These are phyloP conservation scores for Globisporangium paroecandrum DNA, from an alignment of 352 stramenopile genomes.

Conservation along the genomic window DNA sequence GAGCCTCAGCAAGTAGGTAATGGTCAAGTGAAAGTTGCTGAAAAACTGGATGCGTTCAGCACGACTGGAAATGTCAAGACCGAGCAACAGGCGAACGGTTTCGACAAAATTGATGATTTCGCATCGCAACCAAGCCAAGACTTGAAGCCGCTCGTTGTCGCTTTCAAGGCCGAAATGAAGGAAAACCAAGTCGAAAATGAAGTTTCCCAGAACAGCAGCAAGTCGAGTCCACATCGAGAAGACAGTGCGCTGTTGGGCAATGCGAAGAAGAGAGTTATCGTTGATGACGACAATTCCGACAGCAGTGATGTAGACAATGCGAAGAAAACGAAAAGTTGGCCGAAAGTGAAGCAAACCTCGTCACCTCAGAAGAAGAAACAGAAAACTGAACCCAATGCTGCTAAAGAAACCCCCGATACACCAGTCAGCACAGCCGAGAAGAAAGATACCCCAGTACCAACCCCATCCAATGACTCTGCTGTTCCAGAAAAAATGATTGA, in stretches of 20 bases:
- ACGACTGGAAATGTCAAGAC: slow-evolving; percentile 10
- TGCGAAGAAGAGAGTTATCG: slow-evolving; percentile 57
- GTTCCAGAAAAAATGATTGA: slow-evolving; percentile 5
- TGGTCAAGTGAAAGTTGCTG: slow-evolving; percentile 1
- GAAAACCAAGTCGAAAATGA: slow-evolving; percentile 27
- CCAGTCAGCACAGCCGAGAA: background rate
- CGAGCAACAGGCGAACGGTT: slow-evolving; percentile 2
- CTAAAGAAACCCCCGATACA: background rate
- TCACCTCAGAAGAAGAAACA: slow-evolving; percentile 20
- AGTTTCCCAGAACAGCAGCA: background rate
- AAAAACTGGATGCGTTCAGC: background rate
- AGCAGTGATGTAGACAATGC: slow-evolving; percentile 33
- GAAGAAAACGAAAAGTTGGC: slow-evolving; percentile 7
- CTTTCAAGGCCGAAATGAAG: slow-evolving; percentile 5
- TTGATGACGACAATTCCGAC: slow-evolving; percentile 59
- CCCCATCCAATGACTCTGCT: background rate
- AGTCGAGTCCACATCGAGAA: slow-evolving; percentile 11
- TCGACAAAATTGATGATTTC: background rate
- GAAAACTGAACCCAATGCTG: background rate
- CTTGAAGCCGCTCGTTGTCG: background rate
- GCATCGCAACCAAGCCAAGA: background rate
- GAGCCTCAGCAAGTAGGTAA: slow-evolving; percentile 5
- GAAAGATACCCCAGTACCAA: background rate
- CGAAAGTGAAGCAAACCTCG: slow-evolving; percentile 8
- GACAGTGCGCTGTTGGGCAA: slow-evolving; percentile 21